These are phyloP conservation scores for Candida hispaniensis DNA, from an alignment of 805 yeast species.

Conservation along the genomic window DNA sequence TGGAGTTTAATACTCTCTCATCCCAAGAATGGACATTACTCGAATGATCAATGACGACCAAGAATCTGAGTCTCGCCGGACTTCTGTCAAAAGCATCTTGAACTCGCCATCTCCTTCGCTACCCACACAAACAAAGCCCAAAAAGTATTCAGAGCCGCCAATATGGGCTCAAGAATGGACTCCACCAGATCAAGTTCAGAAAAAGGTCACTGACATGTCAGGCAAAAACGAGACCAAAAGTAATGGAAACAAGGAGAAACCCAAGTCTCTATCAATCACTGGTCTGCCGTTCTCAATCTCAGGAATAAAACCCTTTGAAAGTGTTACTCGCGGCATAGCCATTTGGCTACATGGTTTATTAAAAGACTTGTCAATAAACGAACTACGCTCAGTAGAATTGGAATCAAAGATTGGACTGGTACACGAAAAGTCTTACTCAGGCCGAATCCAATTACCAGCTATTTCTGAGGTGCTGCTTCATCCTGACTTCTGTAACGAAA, in stretches of 20 bases:
- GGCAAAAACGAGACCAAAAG: background rate
- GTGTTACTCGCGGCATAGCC: conserved; percentile 67
- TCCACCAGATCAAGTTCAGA: conserved; percentile 27
- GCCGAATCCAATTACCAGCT: conserved; percentile 26
- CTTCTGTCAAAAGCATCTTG: conserved; percentile 13
- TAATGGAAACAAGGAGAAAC: background rate
- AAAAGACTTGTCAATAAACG: conserved; percentile 26
- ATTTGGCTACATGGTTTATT: conserved; percentile 85
- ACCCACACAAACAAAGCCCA: conserved; percentile 40
- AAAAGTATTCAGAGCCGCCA: conserved; percentile 54
- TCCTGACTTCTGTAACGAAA: conserved; percentile 22
- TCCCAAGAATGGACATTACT: conserved; percentile 13
- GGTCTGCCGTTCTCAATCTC: conserved; percentile 47
- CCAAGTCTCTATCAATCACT: conserved; percentile 20
- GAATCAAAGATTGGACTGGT: conserved; percentile 31
- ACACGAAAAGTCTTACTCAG: conserved; percentile 22
- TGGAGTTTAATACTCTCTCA: too few relatives aligned
- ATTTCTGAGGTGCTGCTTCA: conserved; percentile 28
- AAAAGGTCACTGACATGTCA: conserved; percentile 18
- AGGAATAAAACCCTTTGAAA: conserved; percentile 69
- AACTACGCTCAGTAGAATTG: conserved; percentile 36
- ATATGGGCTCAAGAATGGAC: conserved; percentile 76
- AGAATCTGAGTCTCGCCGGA: conserved; percentile 10
- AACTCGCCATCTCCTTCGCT: conserved; percentile 5
- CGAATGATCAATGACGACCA: conserved; percentile 13